Percentiles rank a stretch among this genome's conserved stretches.
Evolutionary conservation across 2,329 filamentous ascomycete genomes (phyloP).

Genomic region (Knoxdaviesia proteae): DNA sequence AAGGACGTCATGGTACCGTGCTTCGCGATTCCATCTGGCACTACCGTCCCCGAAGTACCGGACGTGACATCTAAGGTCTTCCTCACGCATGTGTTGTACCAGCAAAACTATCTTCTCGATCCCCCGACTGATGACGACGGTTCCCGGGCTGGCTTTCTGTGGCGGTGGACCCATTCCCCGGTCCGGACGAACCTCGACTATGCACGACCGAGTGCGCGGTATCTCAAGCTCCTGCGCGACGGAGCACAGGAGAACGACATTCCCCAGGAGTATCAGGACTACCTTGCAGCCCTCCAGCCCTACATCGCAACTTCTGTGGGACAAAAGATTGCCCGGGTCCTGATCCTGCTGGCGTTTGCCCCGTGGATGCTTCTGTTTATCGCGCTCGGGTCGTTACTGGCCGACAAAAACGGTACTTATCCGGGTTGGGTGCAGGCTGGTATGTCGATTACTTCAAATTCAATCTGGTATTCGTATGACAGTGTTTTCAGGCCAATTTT

Average conservation of each 20-base stretch:
- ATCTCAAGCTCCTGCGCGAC: slow-evolving; percentile 58
- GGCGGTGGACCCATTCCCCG: no score
- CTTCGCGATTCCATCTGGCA: slow-evolving; percentile 38
- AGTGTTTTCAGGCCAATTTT: slow-evolving; percentile 36
- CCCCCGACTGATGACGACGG: no score
- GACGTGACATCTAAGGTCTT: slow-evolving; percentile 8
- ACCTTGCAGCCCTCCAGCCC: slow-evolving; percentile 45
- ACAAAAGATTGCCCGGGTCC: slow-evolving; percentile 50
- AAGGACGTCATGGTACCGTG: slow-evolving; percentile 66
- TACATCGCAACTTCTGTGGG: slow-evolving; percentile 47
- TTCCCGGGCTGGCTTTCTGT: no score
- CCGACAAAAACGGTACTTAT: slow-evolving; percentile 43
- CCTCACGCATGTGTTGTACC: no score
- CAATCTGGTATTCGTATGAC: slow-evolving; percentile 25
- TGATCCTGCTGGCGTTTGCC: slow-evolving; percentile 24
- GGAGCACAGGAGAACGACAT: slow-evolving; percentile 67
- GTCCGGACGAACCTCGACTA: slow-evolving; percentile 44
- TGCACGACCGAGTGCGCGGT: slow-evolving; percentile 66
- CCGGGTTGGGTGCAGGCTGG: slow-evolving; percentile 43
- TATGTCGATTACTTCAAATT: slow-evolving; percentile 20
- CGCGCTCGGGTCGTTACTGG: slow-evolving; percentile 20
- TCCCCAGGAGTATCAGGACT: slow-evolving; percentile 55
- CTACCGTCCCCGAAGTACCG: slow-evolving; percentile 43
- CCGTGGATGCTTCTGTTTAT: slow-evolving; percentile 35
- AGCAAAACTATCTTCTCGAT: no score